Base-by-base conservation (phyloP, 2,329 filamentous ascomycete genomes). In the Arthrobotrys sphaeroides region DNA sequence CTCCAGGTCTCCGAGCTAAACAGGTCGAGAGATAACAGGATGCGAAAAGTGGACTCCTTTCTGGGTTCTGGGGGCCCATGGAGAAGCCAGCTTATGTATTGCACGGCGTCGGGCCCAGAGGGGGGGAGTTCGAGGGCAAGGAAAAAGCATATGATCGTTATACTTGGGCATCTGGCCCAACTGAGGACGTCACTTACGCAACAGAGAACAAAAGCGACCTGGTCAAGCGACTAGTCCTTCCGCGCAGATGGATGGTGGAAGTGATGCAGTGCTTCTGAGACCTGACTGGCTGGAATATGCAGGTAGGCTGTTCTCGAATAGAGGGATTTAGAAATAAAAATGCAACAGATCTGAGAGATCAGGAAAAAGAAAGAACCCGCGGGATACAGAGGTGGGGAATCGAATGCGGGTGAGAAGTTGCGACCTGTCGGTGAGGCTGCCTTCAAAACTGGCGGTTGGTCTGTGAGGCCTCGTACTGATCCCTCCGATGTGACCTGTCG, bases 211-310 rank as follows among this genome's bases (percentile, higher is more conserved):
- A 73, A 67, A 61, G 53, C 33, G 57, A 70, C 57, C 59, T 64
- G 70, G 70, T 74, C 70, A 74, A 74, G 61, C 70, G 70, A 74
- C 70, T 74, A 64, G 64, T 55, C 60, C 60, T 68, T 74, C 45
- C 53, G 55, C 55, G 60, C 45, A 42, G 61, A 66, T 68, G 61
- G 70, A 64, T 62, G 51, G 51, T 57, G 66, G 36, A 55, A 67
- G 33, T 67, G 61, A 74, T 67, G 69, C 69, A 67, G 69, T 43
- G 70, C 47, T 51, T 62, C 55, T 49, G 53, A 62, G 60, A 61
- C 53, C 61, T 62, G 31, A 42, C 45, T 57, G 47, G 57, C 31
- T 38, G 13, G 36, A 53, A 24, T 42, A 28, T 45, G 53, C 65
- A 33, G 33, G 47, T 45, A 51, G 53, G 60, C 40, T 42, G n/a